Conservation (phyloP, 345 rosid species). For the Kandelia obovata region DNA sequence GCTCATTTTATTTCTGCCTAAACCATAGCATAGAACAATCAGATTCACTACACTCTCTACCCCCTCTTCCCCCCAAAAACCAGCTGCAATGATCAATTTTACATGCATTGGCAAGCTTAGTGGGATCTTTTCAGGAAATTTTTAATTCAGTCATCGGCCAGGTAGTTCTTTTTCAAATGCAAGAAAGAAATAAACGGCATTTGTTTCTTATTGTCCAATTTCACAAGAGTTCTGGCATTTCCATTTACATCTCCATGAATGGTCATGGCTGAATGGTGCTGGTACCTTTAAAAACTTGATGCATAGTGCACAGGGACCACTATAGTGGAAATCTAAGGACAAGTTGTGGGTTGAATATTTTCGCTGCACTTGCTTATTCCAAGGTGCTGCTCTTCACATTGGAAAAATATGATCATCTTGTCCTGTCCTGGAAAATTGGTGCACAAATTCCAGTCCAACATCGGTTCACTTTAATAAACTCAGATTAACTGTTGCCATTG, state of each 20-base stretch:
- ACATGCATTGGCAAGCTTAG: too few species aligned
- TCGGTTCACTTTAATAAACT: slow-evolving; percentile 34
- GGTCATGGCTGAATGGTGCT: neutral
- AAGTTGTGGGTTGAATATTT: too few species aligned
- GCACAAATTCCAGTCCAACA: slow-evolving; percentile 34
- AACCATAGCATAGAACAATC: too few species aligned
- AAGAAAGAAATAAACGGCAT: neutral
- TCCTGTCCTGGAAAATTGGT: slow-evolving; percentile 45
- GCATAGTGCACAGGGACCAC: slow-evolving; percentile 11
- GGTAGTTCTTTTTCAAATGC: neutral
- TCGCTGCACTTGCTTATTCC: slow-evolving; percentile 10
- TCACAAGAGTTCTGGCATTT: neutral
- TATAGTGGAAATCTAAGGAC: slow-evolving; percentile 8
- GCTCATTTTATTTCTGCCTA: neutral
- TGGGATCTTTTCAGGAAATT: too few species aligned
- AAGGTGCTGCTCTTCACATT: slow-evolving; percentile 44
- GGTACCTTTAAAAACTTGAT: neutral
- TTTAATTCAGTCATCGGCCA: neutral
- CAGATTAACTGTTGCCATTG: slow-evolving; percentile 35
- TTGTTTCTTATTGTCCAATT: neutral
- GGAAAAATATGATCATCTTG: slow-evolving; percentile 37
- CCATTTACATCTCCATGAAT: neutral
- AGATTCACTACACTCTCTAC: too few species aligned
- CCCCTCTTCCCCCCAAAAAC: too few species aligned
- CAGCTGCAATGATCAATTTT: too few species aligned